Conservation (phyloP, 2,329 filamentous ascomycete genomes). For the Penicillium verrucosum region DNA sequence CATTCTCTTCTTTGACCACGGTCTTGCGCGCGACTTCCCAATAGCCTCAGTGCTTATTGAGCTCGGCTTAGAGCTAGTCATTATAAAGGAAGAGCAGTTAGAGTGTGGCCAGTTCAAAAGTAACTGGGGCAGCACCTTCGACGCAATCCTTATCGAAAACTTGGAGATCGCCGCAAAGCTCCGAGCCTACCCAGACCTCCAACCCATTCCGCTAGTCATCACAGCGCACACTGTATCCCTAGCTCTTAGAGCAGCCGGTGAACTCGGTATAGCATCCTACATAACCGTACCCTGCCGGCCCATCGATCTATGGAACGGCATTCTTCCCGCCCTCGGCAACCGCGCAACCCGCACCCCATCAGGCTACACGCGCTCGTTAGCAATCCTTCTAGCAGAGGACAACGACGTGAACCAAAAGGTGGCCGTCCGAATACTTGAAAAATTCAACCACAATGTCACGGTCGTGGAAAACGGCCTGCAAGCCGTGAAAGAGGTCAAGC, state of each 20-base stretch:
- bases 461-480: constrained; percentile 90
- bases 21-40: constrained; percentile 68
- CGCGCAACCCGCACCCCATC: constrained; percentile 82
- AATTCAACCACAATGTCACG: constrained; percentile 64
- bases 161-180: constrained; percentile 78
- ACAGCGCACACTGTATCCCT: constrained; percentile 83
- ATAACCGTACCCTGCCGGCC: constrained; percentile 92
- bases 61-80: constrained; percentile 72
- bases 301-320: constrained; percentile 87
- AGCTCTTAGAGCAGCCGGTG: constrained; percentile 82
- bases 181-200: constrained; percentile 82
- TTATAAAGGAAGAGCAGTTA: constrained; percentile 67
- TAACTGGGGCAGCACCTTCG: constrained; percentile 62
- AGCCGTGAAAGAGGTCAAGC: constrained; percentile 63
- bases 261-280: constrained; percentile 90
- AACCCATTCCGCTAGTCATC: constrained; percentile 89
- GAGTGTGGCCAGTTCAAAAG: constrained; percentile 49
- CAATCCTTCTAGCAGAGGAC: constrained; percentile 88
- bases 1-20: constrained; percentile 87
- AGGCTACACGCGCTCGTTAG: constrained; percentile 88
- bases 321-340: constrained; percentile 89
- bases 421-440: constrained; percentile 90
- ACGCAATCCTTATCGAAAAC: constrained; percentile 88
- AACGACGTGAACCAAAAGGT: constrained; percentile 92
- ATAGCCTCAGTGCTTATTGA: constrained; percentile 70